Conservation (phyloP, 164 flowering plant genomes). For the Vitis riparia region DNA sequence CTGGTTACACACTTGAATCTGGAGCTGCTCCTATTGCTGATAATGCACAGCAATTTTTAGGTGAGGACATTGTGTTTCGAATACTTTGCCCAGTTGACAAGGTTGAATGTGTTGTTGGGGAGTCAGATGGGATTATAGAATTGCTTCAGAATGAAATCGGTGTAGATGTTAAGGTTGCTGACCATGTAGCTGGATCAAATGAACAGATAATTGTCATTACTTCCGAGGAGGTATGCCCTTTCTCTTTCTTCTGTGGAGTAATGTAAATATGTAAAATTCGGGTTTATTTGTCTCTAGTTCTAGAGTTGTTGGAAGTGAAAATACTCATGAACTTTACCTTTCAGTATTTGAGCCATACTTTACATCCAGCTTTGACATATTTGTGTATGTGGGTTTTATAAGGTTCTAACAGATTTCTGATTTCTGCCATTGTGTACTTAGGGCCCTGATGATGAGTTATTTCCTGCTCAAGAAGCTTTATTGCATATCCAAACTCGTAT, state of each 20-base stretch:
- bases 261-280: too few species aligned
- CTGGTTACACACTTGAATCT: slow-evolving; percentile 47
- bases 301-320: neutral
- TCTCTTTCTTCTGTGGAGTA: slow-evolving; percentile 2
- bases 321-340: neutral
- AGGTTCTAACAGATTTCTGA: neutral
- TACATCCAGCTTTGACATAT: too few species aligned
- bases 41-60: slow-evolving; percentile 41
- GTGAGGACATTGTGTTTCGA: slow-evolving; percentile 80
- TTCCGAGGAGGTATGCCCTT: slow-evolving; percentile 79
- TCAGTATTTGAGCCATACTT: neutral
- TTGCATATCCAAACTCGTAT: slow-evolving; percentile 91
- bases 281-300: neutral
- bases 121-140: slow-evolving; percentile 73
- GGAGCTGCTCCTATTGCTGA: slow-evolving; percentile 46
- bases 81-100: slow-evolving; percentile 86
- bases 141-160: slow-evolving; percentile 88
- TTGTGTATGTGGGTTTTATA: neutral
- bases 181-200: slow-evolving; percentile 63
- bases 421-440: slow-evolving; percentile 16
- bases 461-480: slow-evolving; percentile 99
- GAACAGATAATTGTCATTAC: slow-evolving; percentile 71
- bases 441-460: slow-evolving; percentile 97
- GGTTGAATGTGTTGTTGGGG: slow-evolving; percentile 73
- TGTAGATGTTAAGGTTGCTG: slow-evolving; percentile 73